Percentiles rank a stretch among this genome's conserved stretches.
Evolutionary conservation across 106 monocot genomes (phyloP).

Genomic region (Phalaenopsis equestris): DNA sequence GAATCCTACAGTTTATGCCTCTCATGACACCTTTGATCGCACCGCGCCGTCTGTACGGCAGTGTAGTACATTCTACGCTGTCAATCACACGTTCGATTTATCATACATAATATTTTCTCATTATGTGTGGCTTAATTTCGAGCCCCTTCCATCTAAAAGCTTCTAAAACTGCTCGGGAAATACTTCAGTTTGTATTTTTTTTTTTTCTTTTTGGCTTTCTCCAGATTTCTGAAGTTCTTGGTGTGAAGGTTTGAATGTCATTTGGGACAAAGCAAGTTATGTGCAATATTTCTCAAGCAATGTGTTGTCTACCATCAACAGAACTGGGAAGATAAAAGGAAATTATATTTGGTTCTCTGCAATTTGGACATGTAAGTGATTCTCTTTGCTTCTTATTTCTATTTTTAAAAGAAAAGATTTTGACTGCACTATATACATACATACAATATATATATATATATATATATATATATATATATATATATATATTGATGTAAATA

Average conservation of each 20-base stretch:
- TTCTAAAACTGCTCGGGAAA: too few species aligned
- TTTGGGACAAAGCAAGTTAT: neutral
- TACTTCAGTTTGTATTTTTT: neutral
- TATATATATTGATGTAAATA: neutral
- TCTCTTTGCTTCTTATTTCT: neutral
- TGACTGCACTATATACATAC: too few species aligned
- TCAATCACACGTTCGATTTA: too few species aligned
- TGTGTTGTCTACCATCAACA: neutral
- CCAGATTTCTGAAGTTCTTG: conserved; percentile 6
- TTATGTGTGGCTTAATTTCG: too few species aligned
- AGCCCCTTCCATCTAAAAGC: too few species aligned
- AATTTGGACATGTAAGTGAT: neutral
- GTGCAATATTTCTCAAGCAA: neutral
- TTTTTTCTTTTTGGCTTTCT: neutral
- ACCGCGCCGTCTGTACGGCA: too few species aligned
- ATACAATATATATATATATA: too few species aligned
- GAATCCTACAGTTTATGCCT: too few species aligned
- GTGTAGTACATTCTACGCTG: too few species aligned
- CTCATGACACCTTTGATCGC: too few species aligned
- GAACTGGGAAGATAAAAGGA: neutral
- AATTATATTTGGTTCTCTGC: neutral
- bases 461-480: too few species aligned
- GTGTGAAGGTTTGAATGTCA: neutral
- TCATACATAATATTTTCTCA: too few species aligned
- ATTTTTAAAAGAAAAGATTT: neutral